These are phyloP conservation scores for Trichoderma sp. DNA, from an alignment of 2,329 filamentous ascomycete species.

Conservation along the genomic window DNA sequence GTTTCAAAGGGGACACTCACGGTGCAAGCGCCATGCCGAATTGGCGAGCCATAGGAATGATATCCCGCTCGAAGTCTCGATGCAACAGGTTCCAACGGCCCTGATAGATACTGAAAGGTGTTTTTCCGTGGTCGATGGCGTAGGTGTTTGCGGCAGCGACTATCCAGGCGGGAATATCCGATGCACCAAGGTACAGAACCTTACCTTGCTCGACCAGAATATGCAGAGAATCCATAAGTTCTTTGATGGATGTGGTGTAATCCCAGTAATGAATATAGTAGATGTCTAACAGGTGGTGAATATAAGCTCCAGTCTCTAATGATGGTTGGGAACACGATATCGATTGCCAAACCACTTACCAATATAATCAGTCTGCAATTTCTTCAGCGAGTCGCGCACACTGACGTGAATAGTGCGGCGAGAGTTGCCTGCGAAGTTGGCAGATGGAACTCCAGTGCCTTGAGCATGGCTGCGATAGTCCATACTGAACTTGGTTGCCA, in stretches of 20 bases:
- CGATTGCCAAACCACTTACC: too few relatives aligned
- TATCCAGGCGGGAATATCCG: slow-evolving; percentile 40
- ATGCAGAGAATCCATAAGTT: slow-evolving; percentile 38
- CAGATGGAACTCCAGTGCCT: slow-evolving; percentile 25
- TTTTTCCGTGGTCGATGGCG: slow-evolving; percentile 35
- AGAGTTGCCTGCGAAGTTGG: slow-evolving; percentile 48
- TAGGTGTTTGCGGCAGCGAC: slow-evolving; percentile 35
- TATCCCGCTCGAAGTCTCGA: slow-evolving; percentile 40
- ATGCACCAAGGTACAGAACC: slow-evolving; percentile 40
- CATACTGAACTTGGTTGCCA: slow-evolving; percentile 54
- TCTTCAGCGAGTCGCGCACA: slow-evolving; percentile 46
- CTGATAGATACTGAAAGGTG: slow-evolving; percentile 39
- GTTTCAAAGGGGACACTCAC: too few relatives aligned
- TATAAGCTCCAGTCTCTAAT: too few relatives aligned
- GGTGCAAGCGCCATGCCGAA: slow-evolving; percentile 54
- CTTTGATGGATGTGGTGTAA: slow-evolving; percentile 33
- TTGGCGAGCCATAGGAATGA: slow-evolving; percentile 40
- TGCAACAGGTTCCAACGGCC: slow-evolving; percentile 36
- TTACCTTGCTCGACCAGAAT: slow-evolving; percentile 35
- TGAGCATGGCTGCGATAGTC: slow-evolving; percentile 39
- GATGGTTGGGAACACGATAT: too few relatives aligned
- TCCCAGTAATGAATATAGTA: slow-evolving; percentile 34
- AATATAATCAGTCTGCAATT: slow-evolving; percentile 45
- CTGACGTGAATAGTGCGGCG: slow-evolving; percentile 44
- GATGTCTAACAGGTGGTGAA: too few relatives aligned